Conservation (phyloP, 495 filamentous ascomycete genomes). For the Articulospora tetracladia region DNA sequence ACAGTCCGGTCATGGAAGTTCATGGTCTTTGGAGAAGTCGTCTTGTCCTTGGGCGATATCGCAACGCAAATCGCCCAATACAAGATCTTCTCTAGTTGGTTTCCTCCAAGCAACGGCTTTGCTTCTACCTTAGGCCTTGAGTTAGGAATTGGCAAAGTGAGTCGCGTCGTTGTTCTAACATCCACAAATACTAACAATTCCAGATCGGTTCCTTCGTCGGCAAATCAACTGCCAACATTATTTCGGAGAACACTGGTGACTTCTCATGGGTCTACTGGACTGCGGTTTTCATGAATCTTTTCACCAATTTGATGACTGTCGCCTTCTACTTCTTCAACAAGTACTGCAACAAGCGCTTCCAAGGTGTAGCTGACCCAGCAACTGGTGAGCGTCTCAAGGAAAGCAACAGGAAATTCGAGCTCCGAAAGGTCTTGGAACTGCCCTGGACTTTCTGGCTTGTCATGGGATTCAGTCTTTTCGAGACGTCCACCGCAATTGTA, state of each 20-base stretch:
- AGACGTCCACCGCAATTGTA: conserved; percentile 36
- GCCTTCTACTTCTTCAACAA: conserved; percentile 40
- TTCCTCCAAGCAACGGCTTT: conserved; percentile 42
- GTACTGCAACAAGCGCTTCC: conserved; percentile 32
- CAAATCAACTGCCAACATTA: conserved; percentile 35
- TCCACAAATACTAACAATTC: neutral
- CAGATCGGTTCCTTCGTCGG: conserved; percentile 34
- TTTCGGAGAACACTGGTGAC: conserved; percentile 38
- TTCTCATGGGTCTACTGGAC: conserved; percentile 45
- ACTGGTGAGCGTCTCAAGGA: conserved; percentile 39
- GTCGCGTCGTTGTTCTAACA: neutral
- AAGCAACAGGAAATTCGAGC: conserved; percentile 42
- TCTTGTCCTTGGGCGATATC: conserved; percentile 41
- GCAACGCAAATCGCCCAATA: conserved; percentile 45
- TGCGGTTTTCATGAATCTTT: conserved; percentile 45
- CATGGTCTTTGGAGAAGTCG: conserved; percentile 40
- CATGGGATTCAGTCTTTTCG: conserved; percentile 38
- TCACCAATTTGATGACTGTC: conserved; percentile 37
- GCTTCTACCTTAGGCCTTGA: conserved; percentile 36
- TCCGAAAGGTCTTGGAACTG: conserved; percentile 37
- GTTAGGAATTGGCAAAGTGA: conserved; percentile 39
- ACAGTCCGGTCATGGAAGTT: conserved; percentile 36
- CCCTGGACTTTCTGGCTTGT: conserved; percentile 43
- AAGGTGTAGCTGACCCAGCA: conserved; percentile 32
- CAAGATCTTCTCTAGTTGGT: conserved; percentile 48